Conservation (phyloP, 164 flowering plant genomes). For the Aristolochia fimbriata region DNA sequence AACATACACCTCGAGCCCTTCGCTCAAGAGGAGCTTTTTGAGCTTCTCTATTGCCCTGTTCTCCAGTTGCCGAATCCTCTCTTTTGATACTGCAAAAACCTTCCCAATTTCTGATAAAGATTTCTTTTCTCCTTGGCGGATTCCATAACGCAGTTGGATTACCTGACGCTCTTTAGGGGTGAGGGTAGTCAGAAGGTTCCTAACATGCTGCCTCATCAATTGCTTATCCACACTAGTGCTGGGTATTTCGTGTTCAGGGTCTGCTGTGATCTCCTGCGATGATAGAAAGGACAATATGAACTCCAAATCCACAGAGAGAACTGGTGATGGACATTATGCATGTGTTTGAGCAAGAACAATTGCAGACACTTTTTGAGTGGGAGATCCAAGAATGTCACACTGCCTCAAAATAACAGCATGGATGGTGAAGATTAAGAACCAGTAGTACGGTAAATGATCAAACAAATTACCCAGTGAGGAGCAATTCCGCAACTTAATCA, state of each 20-base stretch:
- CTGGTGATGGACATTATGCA: no score
- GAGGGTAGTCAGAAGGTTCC: constrained; percentile 45
- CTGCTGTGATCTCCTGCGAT: constrained; percentile 77
- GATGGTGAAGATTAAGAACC: no score
- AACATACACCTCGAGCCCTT: constrained; percentile 50
- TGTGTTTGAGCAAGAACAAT: no score
- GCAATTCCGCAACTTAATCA: no score
- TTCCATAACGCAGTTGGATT: constrained; percentile 63
- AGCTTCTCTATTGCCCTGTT: constrained; percentile 61
- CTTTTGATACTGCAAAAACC: constrained; percentile 53
- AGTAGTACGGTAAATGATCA: no score
- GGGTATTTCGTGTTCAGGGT: constrained; percentile 49
- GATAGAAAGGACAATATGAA: no score
- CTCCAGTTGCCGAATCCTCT: constrained; percentile 83
- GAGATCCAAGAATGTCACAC: no score
- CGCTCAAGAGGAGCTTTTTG: constrained; percentile 36
- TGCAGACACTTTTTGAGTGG: no score
- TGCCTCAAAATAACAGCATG: no score
- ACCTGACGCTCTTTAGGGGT: constrained; percentile 59
- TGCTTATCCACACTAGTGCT: constrained; percentile 44
- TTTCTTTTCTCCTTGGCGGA: constrained; percentile 37
- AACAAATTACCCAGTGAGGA: no score
- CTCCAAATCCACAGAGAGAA: no score
- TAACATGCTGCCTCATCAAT: constrained; percentile 71
- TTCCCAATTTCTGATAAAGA: constrained; percentile 54